Evolutionary conservation across 441 rosid species (phyloP).

Genomic region (Arabidopsis hybrid): DNA sequence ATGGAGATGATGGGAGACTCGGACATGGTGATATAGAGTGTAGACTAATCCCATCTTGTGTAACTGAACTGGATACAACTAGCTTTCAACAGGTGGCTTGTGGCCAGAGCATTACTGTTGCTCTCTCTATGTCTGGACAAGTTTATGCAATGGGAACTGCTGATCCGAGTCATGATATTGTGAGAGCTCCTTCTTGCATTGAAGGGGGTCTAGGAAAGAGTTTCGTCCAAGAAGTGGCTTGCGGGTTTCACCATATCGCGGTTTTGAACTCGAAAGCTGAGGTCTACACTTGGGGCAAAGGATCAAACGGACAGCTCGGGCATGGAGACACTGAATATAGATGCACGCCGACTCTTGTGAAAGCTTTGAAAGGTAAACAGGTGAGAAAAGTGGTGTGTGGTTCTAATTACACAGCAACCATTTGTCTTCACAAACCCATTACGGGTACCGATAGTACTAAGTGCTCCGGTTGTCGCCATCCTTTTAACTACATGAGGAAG

Average conservation of each 20-base stretch:
- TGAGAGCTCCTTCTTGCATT: conserved; percentile 59
- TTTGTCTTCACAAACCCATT: conserved; percentile 69
- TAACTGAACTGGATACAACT: conserved; percentile 52
- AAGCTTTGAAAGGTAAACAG: conserved; percentile 66
- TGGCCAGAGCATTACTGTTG: conserved; percentile 69
- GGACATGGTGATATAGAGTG: conserved; percentile 74
- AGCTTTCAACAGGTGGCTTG: conserved; percentile 70
- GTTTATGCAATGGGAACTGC: conserved; percentile 64
- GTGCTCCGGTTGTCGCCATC: conserved; percentile 66
- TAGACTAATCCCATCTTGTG: conserved; percentile 61
- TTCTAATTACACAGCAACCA: conserved; percentile 67
- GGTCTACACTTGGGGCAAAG: conserved; percentile 81
- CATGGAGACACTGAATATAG: conserved; percentile 65
- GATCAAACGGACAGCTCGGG: conserved; percentile 74
- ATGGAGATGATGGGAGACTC: conserved; percentile 75
- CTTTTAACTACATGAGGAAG: conserved; percentile 71
- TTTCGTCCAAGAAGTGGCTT: conserved; percentile 69
- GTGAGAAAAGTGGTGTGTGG: conserved; percentile 73
- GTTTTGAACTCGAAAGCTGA: conserved; percentile 66
- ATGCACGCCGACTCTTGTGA: conserved; percentile 63
- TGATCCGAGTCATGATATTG: conserved; percentile 52
- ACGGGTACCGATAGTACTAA: conserved; percentile 57
- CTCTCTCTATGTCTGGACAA: conserved; percentile 63
- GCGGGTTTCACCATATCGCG: conserved; percentile 72
- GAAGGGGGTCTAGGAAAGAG: conserved; percentile 60